phyloP scores from a whole-genome alignment of 345 rosid genomes.

The rapeseed (Brassica napus) region DNA sequence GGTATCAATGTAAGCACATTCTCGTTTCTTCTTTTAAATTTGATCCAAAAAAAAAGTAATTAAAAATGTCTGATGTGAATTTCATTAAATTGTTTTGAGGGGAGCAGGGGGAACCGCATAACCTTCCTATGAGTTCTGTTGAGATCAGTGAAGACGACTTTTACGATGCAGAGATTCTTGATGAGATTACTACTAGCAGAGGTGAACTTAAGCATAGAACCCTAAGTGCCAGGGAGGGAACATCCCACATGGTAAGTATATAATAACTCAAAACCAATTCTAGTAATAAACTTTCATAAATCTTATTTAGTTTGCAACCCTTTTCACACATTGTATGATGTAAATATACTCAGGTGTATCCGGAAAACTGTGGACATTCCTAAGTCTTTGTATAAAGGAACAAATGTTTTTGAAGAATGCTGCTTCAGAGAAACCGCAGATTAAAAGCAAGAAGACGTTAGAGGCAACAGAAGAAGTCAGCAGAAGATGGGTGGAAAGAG shows the following conservation, averaged over 20 bases:
- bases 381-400: constrained; percentile 12
- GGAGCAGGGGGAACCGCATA: constrained; percentile 33
- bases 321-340: constrained; percentile 2
- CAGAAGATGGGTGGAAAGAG: background rate
- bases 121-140: constrained; percentile 21
- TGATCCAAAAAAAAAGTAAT: too few relatives aligned
- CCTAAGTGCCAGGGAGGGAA: constrained; percentile 56
- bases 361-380: constrained; percentile 32
- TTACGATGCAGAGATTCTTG: constrained; percentile 71
- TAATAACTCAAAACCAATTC: background rate
- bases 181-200: constrained; percentile 75
- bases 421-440: constrained; percentile 15
- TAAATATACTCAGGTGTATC: constrained; percentile 35
- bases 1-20: constrained; percentile 46
- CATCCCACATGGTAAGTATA: constrained; percentile 33
- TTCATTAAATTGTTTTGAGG: background rate
- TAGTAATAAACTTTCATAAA: background rate
- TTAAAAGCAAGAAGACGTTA: background rate
- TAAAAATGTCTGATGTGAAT: background rate
- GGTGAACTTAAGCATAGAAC: constrained; percentile 78
- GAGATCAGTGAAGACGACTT: constrained; percentile 52
- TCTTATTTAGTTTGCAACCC: background rate
- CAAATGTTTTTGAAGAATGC: background rate
- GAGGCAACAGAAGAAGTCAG: constrained; percentile 20
- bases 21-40: background rate